Percentiles rank a stretch among this genome's conserved stretches.
Conservation (phyloP, 495 filamentous ascomycete species). For the Penicillium cosmopolitanum region DNA sequence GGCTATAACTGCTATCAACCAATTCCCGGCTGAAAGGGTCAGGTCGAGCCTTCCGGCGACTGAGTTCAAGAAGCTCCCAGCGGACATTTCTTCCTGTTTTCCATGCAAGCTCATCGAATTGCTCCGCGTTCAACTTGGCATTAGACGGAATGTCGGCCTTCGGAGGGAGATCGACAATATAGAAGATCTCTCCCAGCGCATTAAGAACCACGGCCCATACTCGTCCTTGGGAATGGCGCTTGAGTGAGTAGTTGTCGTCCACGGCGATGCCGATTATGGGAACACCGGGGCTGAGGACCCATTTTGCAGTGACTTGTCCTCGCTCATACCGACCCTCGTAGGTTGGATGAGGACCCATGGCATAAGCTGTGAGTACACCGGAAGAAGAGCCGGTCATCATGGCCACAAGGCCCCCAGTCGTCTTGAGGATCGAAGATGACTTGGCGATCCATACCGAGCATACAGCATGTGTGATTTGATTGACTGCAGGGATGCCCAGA, state of each 20-base stretch:
- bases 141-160: constrained; percentile 34
- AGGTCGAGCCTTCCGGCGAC: constrained; percentile 67
- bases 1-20: constrained; percentile 68
- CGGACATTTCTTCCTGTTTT: constrained; percentile 72
- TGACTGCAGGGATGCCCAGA: constrained; percentile 74
- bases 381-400: constrained; percentile 84
- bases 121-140: constrained; percentile 39
- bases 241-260: constrained; percentile 75
- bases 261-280: constrained; percentile 86
- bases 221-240: constrained; percentile 67
- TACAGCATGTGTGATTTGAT: constrained; percentile 61
- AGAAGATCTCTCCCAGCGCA: constrained; percentile 90
- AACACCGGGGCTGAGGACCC: constrained; percentile 89
- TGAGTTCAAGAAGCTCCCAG: constrained; percentile 81
- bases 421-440: constrained; percentile 65
- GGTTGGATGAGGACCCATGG: constrained; percentile 68
- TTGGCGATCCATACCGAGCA: constrained; percentile 94
- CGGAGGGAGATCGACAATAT: constrained; percentile 68
- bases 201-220: constrained; percentile 89
- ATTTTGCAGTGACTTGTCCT: constrained; percentile 80
- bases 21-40: constrained; percentile 66
- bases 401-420: constrained; percentile 77
- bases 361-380: constrained; percentile 83
- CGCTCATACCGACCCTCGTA: constrained; percentile 67
- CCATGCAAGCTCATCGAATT: constrained; percentile 73